Conservation (phyloP, 2,329 filamentous ascomycete species). For the Bimuria novae-zelandiae region DNA sequence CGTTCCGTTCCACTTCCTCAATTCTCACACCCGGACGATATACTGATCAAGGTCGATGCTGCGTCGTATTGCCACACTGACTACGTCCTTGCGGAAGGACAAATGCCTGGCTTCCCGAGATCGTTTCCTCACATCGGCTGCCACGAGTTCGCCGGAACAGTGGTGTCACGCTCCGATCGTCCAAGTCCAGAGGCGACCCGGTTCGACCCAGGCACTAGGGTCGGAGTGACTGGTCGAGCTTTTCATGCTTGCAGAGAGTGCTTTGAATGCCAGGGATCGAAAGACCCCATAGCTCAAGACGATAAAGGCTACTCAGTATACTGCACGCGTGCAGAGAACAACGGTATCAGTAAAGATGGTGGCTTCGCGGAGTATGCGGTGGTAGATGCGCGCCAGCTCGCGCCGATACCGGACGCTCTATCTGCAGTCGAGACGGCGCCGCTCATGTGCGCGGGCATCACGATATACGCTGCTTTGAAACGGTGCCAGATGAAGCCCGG, state of each 20-base stretch:
- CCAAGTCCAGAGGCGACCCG: not conserved
- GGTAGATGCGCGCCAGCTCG: conserved; percentile 48
- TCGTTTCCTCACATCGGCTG: conserved; percentile 51
- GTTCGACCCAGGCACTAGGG: conserved; percentile 32
- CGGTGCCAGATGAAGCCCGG: conserved; percentile 35
- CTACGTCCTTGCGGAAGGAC: conserved; percentile 43
- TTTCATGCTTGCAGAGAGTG: conserved; percentile 50
- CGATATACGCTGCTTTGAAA: conserved; percentile 49
- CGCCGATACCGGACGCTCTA: conserved; percentile 40
- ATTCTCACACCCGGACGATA: conserved; percentile 40
- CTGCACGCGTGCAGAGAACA: conserved; percentile 38
- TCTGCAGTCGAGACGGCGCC: conserved; percentile 46
- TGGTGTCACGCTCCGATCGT: conserved; percentile 36
- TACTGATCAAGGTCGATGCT: conserved; percentile 53
- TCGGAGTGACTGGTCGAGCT: conserved; percentile 51
- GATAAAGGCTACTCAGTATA: conserved; percentile 48
- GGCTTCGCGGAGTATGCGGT: conserved; percentile 52
- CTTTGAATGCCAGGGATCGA: conserved; percentile 45
- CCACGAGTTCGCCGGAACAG: conserved; percentile 54
- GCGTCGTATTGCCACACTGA: conserved; percentile 56
- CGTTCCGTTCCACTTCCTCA: conserved; percentile 43
- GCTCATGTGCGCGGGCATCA: conserved; percentile 52
- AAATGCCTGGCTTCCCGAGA: conserved; percentile 33
- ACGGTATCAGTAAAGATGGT: conserved; percentile 42
- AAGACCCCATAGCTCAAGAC: conserved; percentile 36